Evolutionary conservation across 345 rosid species (phyloP).

Genomic region (Lagerstroemia speciosa): DNA sequence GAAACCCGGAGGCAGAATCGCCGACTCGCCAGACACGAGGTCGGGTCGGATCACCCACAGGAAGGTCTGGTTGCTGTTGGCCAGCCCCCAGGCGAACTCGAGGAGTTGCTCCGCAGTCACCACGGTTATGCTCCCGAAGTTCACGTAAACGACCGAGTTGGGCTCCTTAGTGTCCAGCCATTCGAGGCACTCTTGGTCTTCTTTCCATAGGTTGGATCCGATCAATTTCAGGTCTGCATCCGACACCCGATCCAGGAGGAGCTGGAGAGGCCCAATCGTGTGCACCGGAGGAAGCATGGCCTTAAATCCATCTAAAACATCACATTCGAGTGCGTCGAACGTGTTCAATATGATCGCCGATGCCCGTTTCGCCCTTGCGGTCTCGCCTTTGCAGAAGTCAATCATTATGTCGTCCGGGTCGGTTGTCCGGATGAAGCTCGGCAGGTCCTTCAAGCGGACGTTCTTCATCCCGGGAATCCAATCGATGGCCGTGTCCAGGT

Average conservation of each 20-base stretch:
- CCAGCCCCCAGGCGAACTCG: conserved; percentile 71
- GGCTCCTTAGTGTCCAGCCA: conserved; percentile 28
- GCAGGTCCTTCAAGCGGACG: conserved; percentile 34
- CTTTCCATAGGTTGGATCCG: no score
- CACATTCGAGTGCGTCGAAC: no score
- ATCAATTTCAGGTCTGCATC: no score
- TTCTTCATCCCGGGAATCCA: conserved; percentile 37
- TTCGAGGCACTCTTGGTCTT: no score
- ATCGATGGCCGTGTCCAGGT: conserved; percentile 28
- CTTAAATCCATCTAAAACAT: no score
- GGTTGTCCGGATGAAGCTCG: conserved; percentile 35
- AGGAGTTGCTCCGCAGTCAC: conserved; percentile 26
- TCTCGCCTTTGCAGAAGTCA: conserved; percentile 9
- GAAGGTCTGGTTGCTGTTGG: no score
- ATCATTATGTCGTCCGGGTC: conserved; percentile 28
- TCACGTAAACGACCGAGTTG: conserved; percentile 45
- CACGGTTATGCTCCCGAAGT: conserved; percentile 58
- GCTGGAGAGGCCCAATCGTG: no score
- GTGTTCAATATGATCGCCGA: no score
- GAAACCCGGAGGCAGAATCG: conserved; percentile 34
- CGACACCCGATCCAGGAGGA: no score
- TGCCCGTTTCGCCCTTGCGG: conserved; percentile 14
- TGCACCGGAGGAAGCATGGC: no score
- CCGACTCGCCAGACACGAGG: conserved; percentile 24
- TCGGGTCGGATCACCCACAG: no score